These are phyloP conservation scores for Fusarium longipes DNA, from an alignment of 2,329 filamentous ascomycete species.

Conservation along the genomic window DNA sequence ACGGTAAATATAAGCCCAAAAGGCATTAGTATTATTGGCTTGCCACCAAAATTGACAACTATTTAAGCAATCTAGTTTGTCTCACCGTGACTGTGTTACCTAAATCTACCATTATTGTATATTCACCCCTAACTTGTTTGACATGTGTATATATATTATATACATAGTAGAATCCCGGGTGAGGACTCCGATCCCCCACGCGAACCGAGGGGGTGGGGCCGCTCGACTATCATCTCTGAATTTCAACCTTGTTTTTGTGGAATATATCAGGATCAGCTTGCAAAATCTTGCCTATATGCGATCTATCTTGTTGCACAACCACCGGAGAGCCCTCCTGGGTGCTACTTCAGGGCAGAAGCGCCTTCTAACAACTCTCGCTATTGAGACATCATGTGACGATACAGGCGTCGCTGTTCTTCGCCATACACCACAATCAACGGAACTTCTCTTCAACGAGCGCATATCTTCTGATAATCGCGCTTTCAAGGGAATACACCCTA, in stretches of 20 bases:
- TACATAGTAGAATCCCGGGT: background rate
- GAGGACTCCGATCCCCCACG: background rate
- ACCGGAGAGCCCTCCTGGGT: background rate
- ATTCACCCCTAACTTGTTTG: background rate
- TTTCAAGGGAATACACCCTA: conserved; percentile 83
- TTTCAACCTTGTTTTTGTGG: background rate
- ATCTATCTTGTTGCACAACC: conserved; percentile 12
- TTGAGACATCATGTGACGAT: conserved; percentile 92
- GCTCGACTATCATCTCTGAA: background rate
- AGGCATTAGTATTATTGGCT: background rate
- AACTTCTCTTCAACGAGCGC: conserved; percentile 82
- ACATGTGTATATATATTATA: background rate
- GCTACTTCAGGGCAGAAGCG: conserved; percentile 33
- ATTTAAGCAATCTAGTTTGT: background rate
- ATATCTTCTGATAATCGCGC: conserved; percentile 81
- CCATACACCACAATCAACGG: conserved; percentile 60
- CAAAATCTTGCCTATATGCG: conserved; percentile 26
- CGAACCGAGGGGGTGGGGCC: conserved; percentile 9
- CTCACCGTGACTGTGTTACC: background rate
- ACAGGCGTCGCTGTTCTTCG: conserved; percentile 88
- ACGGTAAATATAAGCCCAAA: conserved; percentile 3
- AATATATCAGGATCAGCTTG: background rate
- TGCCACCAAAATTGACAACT: background rate
- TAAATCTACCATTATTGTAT: background rate
- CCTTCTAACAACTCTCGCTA: conserved; percentile 71